phyloP scores from a whole-genome alignment of 495 filamentous ascomycete species.

The Neurospora tetraspora region DNA sequence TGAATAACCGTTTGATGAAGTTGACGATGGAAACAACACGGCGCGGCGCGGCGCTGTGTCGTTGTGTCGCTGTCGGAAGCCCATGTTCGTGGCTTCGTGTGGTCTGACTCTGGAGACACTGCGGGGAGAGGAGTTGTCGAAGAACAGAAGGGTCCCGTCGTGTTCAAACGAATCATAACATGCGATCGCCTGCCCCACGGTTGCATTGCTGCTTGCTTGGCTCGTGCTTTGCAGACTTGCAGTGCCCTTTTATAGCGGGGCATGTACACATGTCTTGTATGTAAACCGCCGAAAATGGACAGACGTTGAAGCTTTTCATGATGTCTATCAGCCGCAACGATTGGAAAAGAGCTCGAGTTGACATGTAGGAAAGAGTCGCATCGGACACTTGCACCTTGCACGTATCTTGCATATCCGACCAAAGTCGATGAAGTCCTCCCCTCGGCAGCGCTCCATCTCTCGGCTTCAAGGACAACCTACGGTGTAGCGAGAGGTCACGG shows the following conservation, averaged over 20 bases:
- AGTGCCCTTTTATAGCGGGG: neutral
- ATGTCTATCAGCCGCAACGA: neutral
- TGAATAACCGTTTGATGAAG: neutral
- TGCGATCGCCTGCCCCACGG: neutral
- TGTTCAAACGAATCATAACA: neutral
- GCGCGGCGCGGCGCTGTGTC: neutral
- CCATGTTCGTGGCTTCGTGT: neutral
- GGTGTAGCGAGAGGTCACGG: neutral
- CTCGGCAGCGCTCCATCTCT: neutral
- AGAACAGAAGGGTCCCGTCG: neutral
- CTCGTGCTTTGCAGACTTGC: neutral
- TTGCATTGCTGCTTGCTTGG: neutral
- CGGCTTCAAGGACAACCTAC: neutral
- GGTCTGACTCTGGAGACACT: neutral
- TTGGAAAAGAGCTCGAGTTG: neutral
- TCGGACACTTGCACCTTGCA: neutral
- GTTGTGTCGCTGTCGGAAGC: neutral
- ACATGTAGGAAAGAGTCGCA: neutral
- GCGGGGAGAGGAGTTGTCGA: neutral
- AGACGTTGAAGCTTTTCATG: neutral
- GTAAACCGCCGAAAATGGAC: neutral
- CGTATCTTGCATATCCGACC: neutral
- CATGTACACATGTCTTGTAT: neutral
- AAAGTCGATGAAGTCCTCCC: neutral
- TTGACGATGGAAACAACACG: neutral